A percentile compares a stretch with the other conserved stretches of the same genome.
These are phyloP conservation scores for Mortierella sp. DNA, from an alignment of 371 early-diverging fungal species.

Conservation along the genomic window DNA sequence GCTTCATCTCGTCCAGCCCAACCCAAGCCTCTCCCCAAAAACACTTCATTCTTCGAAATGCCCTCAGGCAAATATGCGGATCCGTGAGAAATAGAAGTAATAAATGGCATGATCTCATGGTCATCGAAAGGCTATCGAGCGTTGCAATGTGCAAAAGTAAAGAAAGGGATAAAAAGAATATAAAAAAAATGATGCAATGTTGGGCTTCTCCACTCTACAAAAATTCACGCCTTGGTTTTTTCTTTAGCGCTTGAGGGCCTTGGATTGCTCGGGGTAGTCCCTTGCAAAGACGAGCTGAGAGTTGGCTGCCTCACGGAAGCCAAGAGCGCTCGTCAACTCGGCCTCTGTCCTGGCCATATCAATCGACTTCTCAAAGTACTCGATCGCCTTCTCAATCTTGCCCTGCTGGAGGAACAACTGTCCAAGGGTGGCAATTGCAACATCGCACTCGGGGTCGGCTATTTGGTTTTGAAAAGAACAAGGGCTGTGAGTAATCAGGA, in stretches of 20 bases:
- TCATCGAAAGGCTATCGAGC: not conserved
- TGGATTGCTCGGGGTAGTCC: conserved; percentile 57
- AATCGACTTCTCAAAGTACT: conserved; percentile 87
- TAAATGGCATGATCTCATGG: not conserved
- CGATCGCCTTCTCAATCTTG: conserved; percentile 86
- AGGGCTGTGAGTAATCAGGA: not conserved
- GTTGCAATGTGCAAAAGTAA: conserved; percentile 7
- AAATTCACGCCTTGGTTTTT: not conserved
- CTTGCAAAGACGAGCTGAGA: conserved; percentile 58
- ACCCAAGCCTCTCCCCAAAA: not conserved
- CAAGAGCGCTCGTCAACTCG: conserved; percentile 90
- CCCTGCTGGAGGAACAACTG: conserved; percentile 91
- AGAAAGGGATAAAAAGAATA: not conserved
- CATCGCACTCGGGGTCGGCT: conserved; percentile 95
- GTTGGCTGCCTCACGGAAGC: conserved; percentile 61
- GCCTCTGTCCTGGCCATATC: conserved; percentile 90
- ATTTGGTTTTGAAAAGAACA: not conserved
- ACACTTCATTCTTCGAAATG: not conserved
- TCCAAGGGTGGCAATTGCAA: conserved; percentile 93
- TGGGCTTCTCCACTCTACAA: not conserved
- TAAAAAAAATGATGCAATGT: conserved; percentile 3
- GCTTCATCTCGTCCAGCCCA: not conserved
- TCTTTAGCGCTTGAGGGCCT: conserved; percentile 47
- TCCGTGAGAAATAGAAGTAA: not conserved
- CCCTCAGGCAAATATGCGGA: not conserved